These are phyloP conservation scores for Ceratocystis lukuohia DNA, from an alignment of 2,329 filamentous ascomycete genomes.

Conservation along the genomic window DNA sequence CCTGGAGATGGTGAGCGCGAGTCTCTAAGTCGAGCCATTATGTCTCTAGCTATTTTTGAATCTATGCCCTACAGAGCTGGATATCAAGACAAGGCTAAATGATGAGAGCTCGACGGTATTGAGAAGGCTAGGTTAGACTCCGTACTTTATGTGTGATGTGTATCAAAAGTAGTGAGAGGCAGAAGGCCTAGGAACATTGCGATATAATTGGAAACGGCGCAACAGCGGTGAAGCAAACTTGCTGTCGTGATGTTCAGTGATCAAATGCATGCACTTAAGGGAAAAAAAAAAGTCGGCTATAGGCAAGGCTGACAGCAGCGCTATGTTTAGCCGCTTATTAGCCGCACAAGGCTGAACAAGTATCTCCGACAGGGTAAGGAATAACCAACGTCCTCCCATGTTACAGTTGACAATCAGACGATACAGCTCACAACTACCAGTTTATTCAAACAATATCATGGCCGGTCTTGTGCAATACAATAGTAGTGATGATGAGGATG, in stretches of 20 bases:
- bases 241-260: neutral
- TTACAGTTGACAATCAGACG: neutral
- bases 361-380: neutral
- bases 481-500: constrained; percentile 40
- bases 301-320: constrained; percentile 13
- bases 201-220: neutral
- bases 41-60: constrained; percentile 21
- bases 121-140: constrained; percentile 19
- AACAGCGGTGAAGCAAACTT: neutral
- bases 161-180: neutral
- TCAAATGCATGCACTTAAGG: neutral
- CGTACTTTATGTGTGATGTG: constrained; percentile 17
- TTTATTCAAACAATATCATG: constrained; percentile 24
- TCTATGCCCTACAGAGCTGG: constrained; percentile 30
- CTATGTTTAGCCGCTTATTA: neutral
- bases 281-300: neutral
- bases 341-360: constrained; percentile 9
- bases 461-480: constrained; percentile 37
- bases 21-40: constrained; percentile 52
- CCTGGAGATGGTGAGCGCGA: constrained; percentile 67
- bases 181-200: neutral
- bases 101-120: constrained; percentile 12
- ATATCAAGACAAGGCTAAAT: constrained; percentile 26
- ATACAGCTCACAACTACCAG: neutral
- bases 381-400: neutral